phyloP scores from a whole-genome alignment of 129 eudicot species.

The Ambrosia artemisiifolia region DNA sequence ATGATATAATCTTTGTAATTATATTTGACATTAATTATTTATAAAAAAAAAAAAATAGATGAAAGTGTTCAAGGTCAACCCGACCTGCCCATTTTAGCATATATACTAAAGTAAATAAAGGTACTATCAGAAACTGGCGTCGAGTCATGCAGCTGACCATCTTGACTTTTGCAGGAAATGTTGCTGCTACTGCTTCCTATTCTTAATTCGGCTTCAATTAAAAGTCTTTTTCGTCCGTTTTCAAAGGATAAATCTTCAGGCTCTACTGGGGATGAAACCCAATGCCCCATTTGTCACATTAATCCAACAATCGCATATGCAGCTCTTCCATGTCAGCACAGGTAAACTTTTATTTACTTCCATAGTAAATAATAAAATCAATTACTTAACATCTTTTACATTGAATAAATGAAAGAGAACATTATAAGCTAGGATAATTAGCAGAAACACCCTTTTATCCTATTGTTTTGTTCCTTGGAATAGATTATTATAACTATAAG shows the following conservation, averaged over 20 bases:
- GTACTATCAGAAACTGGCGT: too few relatives aligned
- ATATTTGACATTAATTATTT: not conserved
- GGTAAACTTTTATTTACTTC: constrained; percentile 42
- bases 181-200: constrained; percentile 93
- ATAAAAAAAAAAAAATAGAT: not conserved
- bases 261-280: constrained; percentile 61
- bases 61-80: not conserved
- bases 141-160: not conserved
- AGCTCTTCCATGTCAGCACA: constrained; percentile 97
- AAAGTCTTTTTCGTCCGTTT: constrained; percentile 72
- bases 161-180: constrained; percentile 73
- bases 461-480: too few relatives aligned
- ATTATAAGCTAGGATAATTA: not conserved
- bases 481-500: too few relatives aligned
- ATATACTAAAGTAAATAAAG: too few relatives aligned
- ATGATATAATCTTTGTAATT: not conserved
- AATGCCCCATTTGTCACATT: constrained; percentile 85
- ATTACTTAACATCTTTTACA: not conserved
- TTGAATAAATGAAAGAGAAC: not conserved
- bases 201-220: constrained; percentile 82
- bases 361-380: not conserved
- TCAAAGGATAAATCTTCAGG: constrained; percentile 77
- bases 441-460: not conserved
- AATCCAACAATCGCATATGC: constrained; percentile 76
- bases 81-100: not conserved